Base-by-base conservation (phyloP, 2,329 filamentous ascomycete genomes). In the Westerdykella ornata region DNA sequence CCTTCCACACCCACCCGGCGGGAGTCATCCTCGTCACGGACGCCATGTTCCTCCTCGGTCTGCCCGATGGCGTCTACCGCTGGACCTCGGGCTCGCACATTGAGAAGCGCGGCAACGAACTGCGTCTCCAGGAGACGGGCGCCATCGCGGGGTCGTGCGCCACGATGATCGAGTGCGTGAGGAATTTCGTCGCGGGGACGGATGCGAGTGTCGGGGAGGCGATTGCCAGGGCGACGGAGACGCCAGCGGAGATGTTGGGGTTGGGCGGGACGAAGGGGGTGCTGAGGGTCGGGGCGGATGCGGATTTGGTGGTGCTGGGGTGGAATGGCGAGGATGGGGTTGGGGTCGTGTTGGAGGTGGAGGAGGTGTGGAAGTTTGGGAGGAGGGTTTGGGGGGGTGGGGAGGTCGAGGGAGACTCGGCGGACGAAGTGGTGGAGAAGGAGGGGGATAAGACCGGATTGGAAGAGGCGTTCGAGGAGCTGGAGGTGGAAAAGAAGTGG, bases 1-100 rank as follows among this genome's bases (percentile, higher is more conserved):
- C 89, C 1, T 94, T 83, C 71, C 86, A 86, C 51, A 82, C 88
- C 0, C 86, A 95, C 58, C 88, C 87, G 0, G 77, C 82, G 4
- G 89, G 89, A 1, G 82, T 92, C 56, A 84, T 95, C 45, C 77
- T 96, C 5, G 88, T 96, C 34, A 95, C 89, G 0, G 89, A 96
- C 65, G 88, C 88, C 4, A 94, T 94, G 87, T 82, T 86, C 52
- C 75, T 94, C 13, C 82, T 86, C 15, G 89, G 89, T 1, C 72
- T 94, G 40, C 84, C 85, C 0, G 88, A 95, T 56, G 89, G 89
- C 3, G 75, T 78, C 2, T 94, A 95, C 60, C 78, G 83, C 47
- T 94, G 88, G 87, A 89, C 81, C 4, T 94, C 95, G 43, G 76
- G 77, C 31, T 76, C 78, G 41, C 68, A 73, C 15, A 79, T 80